A percentile compares a stretch with the other conserved stretches of the same genome.
Conservation (phyloP, 1,284 basidiomycete species). For the Chalciporus sp. region DNA sequence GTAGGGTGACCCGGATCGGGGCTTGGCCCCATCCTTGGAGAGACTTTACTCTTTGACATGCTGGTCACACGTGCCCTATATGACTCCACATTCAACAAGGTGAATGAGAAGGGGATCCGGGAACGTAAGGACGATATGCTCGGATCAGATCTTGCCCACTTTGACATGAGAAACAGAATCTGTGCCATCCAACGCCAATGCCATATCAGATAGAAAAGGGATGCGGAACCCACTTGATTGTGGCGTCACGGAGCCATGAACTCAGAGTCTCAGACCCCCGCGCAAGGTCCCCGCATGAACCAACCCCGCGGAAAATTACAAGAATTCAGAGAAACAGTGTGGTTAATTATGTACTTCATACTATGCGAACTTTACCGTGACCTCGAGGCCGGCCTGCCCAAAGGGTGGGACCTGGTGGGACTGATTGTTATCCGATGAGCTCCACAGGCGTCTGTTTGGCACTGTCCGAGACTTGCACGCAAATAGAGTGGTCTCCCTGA, state of each 20-base stretch:
- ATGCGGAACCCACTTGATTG: too few species aligned
- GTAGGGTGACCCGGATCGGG: not conserved
- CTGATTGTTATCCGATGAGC: constrained; percentile 2
- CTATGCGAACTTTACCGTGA: not conserved
- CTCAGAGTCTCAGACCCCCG: not conserved
- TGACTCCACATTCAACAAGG: not conserved
- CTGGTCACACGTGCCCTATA: constrained; percentile 12
- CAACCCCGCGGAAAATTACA: not conserved
- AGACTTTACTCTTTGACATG: constrained; percentile 8
- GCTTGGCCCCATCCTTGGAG: not conserved
- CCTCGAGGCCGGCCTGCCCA: not conserved
- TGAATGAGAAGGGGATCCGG: not conserved
- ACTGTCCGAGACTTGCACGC: too few species aligned
- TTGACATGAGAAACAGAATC: constrained; percentile 1
- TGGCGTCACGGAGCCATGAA: not conserved
- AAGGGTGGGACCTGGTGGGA: not conserved
- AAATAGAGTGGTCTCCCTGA: not conserved
- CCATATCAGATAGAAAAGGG: too few species aligned
- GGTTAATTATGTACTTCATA: not conserved
- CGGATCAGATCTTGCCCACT: not conserved
- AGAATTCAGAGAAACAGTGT: not conserved
- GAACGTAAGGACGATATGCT: not conserved
- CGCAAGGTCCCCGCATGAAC: too few species aligned
- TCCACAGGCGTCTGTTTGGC: constrained; percentile 2
- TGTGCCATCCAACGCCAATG: too few species aligned